Base-by-base conservation (phyloP, 1,139 yeast species). In the Lodderomyces oxycetoniae region DNA sequence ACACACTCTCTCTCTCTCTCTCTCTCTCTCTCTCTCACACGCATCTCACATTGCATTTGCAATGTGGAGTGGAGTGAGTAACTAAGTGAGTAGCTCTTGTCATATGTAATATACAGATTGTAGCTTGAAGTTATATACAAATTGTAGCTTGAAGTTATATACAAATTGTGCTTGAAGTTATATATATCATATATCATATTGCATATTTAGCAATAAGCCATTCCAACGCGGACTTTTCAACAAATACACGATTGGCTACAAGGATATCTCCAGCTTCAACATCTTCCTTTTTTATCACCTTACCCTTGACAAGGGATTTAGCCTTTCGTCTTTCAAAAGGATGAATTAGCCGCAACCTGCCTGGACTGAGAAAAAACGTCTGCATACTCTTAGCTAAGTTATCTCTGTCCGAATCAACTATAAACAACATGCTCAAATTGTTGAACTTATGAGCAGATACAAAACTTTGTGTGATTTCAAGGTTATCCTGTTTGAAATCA, bases 191-290 rank as follows among this genome's bases (percentile, higher is more conserved):
- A n/a, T n/a, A n/a, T n/a, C n/a, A n/a, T n/a, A n/a, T n/a, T n/a
- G n/a, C 42, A 46, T 64, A 58, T 46, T 53, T 59, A 34, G 63
- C 58, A 33, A 68, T 67, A 35, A 69, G 50, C 73, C 73, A 81
- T 53, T 78, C 75, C 50, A 89, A 72, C 2, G 96, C 93, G 16
- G 68, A 67, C 47, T 75, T 66, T 58, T 88, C 96, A 43, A 88
- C 75, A 48, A 77, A 76, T 40, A 89, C 66, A 42, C 86, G 74
- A 50, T 83, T 76, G 19, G 96, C 93, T 61, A 79, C 83, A 45
- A 89, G 74, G 37, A 89, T 53, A 53, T 88, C 95, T 59, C 91
- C 77, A 25, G 89, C 93, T 53, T 84, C 86, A 26, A 87, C 77
- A 16, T 81, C 84, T 48, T 87, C 95, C 55, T 83, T 80, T 43